Conservation (phyloP, 2,329 filamentous ascomycete genomes). For the Penicillium sp. region DNA sequence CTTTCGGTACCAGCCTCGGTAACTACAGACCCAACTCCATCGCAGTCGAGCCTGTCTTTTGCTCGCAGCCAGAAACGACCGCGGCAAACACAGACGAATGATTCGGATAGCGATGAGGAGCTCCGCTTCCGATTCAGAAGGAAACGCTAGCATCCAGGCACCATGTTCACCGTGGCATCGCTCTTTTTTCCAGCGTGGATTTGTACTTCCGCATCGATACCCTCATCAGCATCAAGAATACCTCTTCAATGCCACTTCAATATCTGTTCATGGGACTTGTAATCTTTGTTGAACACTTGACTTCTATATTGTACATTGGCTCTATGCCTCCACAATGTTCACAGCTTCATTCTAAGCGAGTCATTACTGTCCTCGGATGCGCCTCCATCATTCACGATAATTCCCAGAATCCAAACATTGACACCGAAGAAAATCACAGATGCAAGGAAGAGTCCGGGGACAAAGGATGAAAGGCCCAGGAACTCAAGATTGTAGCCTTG, state of each 20-base stretch:
- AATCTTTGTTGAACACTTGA: background rate
- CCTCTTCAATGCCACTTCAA: background rate
- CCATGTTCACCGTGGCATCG: background rate
- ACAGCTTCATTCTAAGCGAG: background rate
- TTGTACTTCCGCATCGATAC: conserved; percentile 15
- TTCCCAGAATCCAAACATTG: conserved; percentile 82
- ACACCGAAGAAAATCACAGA: conserved; percentile 77
- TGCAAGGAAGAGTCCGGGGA: conserved; percentile 76
- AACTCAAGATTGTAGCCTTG: conserved; percentile 76
- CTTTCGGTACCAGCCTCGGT: conserved; percentile 9
- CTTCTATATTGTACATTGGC: background rate
- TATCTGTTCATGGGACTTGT: too few species aligned
- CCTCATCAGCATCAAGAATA: conserved; percentile 3
- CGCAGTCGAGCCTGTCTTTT: conserved; percentile 13
- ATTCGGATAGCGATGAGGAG: conserved; percentile 58
- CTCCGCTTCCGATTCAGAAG: conserved; percentile 56
- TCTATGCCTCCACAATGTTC: background rate
- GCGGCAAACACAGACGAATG: conserved; percentile 33
- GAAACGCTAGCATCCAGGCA: conserved; percentile 30
- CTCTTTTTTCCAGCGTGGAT: conserved; percentile 6
- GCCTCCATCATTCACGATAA: conserved; percentile 69
- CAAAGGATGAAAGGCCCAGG: conserved; percentile 76
- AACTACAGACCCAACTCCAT: conserved; percentile 21
- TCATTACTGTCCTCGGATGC: background rate
- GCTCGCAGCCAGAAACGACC: conserved; percentile 31